Evolutionary conservation across 169 alveolate genomes (phyloP).

Genomic region (Miamiensis avidus): DNA sequence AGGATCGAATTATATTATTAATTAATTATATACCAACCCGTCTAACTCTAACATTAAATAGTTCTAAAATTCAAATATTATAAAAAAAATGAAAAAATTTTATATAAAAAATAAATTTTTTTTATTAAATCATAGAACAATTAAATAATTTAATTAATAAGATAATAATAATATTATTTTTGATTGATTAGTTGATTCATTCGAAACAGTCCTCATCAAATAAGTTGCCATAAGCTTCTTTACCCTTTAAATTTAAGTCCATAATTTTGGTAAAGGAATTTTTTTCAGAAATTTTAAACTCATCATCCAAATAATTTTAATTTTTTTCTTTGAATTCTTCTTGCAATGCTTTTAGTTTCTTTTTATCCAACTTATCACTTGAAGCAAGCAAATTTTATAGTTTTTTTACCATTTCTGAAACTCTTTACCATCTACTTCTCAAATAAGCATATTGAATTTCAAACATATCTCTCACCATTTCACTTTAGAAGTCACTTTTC

Average conservation of each 20-base stretch:
- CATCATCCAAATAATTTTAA: constrained; percentile 7
- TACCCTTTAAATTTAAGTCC: background rate
- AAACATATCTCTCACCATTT: background rate
- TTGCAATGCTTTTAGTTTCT: background rate
- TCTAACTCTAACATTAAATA: too few species aligned
- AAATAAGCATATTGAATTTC: background rate
- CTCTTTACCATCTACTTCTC: constrained; percentile 4
- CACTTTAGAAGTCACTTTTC: background rate
- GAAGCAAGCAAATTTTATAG: background rate
- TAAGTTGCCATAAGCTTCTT: constrained; percentile 1
- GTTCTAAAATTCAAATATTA: too few species aligned
- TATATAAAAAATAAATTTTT: too few species aligned
- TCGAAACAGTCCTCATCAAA: constrained; percentile 8
- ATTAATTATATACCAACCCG: too few species aligned
- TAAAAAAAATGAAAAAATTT: too few species aligned
- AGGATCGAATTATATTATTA: too few species aligned
- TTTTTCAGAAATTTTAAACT: background rate
- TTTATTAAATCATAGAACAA: too few species aligned
- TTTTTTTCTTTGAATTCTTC: constrained; percentile 2
- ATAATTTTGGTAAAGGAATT: background rate
- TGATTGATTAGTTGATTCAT: too few species aligned
- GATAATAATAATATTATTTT: too few species aligned
- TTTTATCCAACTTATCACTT: background rate
- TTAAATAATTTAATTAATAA: too few species aligned
- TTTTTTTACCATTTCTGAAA: background rate